Evolutionary conservation across 1,284 basidiomycete species (phyloP), one percentile per base, ranked within the genome.

Genomic region (Ganoderma boninense): DNA sequence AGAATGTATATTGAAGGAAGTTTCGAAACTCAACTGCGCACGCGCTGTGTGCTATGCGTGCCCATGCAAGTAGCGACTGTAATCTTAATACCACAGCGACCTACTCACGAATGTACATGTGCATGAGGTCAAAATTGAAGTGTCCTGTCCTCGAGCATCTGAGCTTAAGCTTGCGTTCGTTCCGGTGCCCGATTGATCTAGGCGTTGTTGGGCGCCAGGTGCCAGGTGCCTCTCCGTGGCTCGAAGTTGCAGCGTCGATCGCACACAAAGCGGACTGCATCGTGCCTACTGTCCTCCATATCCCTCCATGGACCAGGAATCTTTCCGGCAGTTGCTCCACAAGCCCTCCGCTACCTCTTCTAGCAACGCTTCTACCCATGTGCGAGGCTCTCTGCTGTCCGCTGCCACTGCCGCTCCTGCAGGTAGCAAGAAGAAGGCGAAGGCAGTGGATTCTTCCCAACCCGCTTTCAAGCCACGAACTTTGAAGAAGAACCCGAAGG

Each of bases 401-500:
- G 67, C 64, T 40, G 66, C 68, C 11, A 5, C 49, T 8, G 13
- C 49, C 49, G 23, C 49, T 46, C 43, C 69, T 18, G 69, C 77
- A 20, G 68, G 29, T 32, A 4, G 60, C 32, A 69, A 76, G 56
- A 78, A 77, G 69, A 72, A 68, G 60, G 77, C 78, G 66, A 80
- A 80, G 76, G 70, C 74, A 1, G 72, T 74, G 14, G 74, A 76
- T 46, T 49, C 74, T n/a, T 69, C 74, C 14, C 67, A 78, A 63
- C 79, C 91, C 32, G 85, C 87, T 0, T 95, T 95, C 82, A 93
- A 94, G 77, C 93, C 93, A 13, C 86, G 93, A 65, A 93, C 92
- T 74, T 83, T 94, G 59, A 93, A 91, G 82, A 92, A 91, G 67
- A 73, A 77, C 69, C 46, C 67, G 75, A 8, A 72, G 43, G 88